These are phyloP conservation scores for Lentinula raphanica DNA, from an alignment of 768 basidiomycete species.

Conservation along the genomic window DNA sequence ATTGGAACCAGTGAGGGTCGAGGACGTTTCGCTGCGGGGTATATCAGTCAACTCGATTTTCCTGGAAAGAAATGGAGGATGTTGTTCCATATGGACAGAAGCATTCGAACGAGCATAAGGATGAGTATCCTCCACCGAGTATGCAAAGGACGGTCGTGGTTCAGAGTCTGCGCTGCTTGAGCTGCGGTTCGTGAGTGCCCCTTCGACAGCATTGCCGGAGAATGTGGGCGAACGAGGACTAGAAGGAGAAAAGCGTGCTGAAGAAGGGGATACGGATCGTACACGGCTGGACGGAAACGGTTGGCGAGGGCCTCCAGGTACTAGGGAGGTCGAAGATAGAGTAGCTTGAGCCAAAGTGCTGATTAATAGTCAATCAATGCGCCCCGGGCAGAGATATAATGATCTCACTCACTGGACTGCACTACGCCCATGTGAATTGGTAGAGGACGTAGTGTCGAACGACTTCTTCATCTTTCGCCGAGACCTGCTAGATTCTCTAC, in stretches of 20 bases:
- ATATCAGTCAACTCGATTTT: constrained; percentile 25
- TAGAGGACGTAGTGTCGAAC: constrained; percentile 52
- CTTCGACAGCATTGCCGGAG: constrained; percentile 11
- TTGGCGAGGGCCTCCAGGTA: constrained; percentile 31
- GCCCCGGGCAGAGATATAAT: too few relatives aligned
- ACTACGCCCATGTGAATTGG: constrained; percentile 44
- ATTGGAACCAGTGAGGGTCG: constrained; percentile 44
- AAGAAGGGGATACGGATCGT: constrained; percentile 25
- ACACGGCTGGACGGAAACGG: constrained; percentile 38
- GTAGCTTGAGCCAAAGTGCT: constrained; percentile 61
- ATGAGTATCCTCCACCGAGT: constrained; percentile 43
- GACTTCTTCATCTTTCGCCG: constrained; percentile 48
- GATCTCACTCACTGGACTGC: constrained; percentile 64
- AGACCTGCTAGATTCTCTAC: constrained; percentile 58
- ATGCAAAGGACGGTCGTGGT: constrained; percentile 15
- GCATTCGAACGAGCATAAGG: constrained; percentile 70
- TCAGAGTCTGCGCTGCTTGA: constrained; percentile 12
- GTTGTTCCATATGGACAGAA: constrained; percentile 46
- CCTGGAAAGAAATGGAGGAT: constrained; percentile 23
- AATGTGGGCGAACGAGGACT: constrained; percentile 18
- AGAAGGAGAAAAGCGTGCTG: constrained; percentile 20
- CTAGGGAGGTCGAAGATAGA: constrained; percentile 50
- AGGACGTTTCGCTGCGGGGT: constrained; percentile 44
- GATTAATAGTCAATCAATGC: constrained; percentile 7
- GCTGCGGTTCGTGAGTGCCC: constrained; percentile 11